These are phyloP conservation scores for Solanum sitiens DNA, from an alignment of 257 asterid species.

Conservation along the genomic window DNA sequence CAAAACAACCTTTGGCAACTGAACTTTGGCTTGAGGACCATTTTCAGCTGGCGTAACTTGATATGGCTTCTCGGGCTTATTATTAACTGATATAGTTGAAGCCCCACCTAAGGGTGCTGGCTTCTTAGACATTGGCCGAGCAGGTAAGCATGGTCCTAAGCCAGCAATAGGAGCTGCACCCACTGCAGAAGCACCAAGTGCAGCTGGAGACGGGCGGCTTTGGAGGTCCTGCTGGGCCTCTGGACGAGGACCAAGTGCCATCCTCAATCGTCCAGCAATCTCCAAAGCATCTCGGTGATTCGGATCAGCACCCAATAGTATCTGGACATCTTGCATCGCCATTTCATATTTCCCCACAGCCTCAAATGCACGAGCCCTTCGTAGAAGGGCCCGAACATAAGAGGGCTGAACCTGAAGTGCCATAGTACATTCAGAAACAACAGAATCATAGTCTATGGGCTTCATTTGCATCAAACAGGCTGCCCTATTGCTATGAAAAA, in stretches of 20 bases:
- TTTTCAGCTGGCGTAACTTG: slow-evolving; percentile 31
- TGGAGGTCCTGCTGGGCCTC: slow-evolving; percentile 94
- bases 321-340: slow-evolving; percentile 80
- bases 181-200: slow-evolving; percentile 96
- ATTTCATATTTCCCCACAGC: slow-evolving; percentile 68
- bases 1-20: slow-evolving; percentile 56
- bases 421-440: slow-evolving; percentile 62
- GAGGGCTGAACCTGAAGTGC: slow-evolving; percentile 81
- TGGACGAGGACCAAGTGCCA: slow-evolving; percentile 54
- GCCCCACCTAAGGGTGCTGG: slow-evolving; percentile 17
- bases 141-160: slow-evolving; percentile 88
- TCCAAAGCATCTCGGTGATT: slow-evolving; percentile 64
- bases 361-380: slow-evolving; percentile 88
- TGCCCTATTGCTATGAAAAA: slow-evolving; percentile 88
- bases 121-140: slow-evolving; percentile 71
- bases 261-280: slow-evolving; percentile 60
- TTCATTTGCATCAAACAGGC: slow-evolving; percentile 98
- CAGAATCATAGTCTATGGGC: slow-evolving; percentile 80
- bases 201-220: slow-evolving; percentile 98
- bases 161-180: slow-evolving; percentile 93
- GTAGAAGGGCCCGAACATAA: slow-evolving; percentile 56
- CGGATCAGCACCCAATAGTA: slow-evolving; percentile 54
- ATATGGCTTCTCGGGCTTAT: slow-evolving; percentile 44
- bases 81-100: slow-evolving; percentile 22
- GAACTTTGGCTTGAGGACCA: slow-evolving; percentile 43